Evolutionary conservation across 2,329 filamentous ascomycete genomes (phyloP).

Genomic region (Colletotrichum destructivum): DNA sequence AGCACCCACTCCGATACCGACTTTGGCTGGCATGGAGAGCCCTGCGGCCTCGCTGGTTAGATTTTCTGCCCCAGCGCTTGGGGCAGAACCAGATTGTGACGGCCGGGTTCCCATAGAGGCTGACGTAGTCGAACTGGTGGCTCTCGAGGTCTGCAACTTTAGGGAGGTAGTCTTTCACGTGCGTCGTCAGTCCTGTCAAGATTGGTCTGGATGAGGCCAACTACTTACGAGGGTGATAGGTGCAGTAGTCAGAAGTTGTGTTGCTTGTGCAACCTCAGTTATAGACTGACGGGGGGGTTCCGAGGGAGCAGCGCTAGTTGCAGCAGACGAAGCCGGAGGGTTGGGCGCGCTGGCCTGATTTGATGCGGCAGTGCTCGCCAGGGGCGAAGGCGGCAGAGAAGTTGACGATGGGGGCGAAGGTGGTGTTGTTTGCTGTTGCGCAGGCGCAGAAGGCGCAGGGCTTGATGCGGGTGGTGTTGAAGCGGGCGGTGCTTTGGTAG

Average conservation of each 20-base stretch:
- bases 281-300: not conserved
- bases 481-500: constrained; percentile 22
- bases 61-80: constrained; percentile 15
- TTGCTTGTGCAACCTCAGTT: constrained; percentile 39
- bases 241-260: constrained; percentile 32
- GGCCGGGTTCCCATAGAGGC: constrained; percentile 31
- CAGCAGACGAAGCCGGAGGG: constrained; percentile 1
- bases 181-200: not conserved
- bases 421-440: constrained; percentile 23
- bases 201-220: not conserved
- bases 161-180: constrained; percentile 14
- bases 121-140: constrained; percentile 37
- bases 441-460: constrained; percentile 18
- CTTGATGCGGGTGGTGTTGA: constrained; percentile 20
- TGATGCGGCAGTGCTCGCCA: not conserved
- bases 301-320: not conserved
- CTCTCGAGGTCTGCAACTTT: constrained; percentile 25
- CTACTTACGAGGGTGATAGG: constrained; percentile 32
- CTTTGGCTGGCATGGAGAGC: constrained; percentile 61
- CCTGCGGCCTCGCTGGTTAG: constrained; percentile 44
- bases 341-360: constrained; percentile 2
- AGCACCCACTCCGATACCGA: constrained; percentile 65
- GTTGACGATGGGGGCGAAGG: not conserved
- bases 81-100: constrained; percentile 16
- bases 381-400: constrained; percentile 23